Percentiles rank a stretch among this genome's conserved stretches.
Conservation (phyloP, 768 basidiomycete species). For the Daedalea quercina region DNA sequence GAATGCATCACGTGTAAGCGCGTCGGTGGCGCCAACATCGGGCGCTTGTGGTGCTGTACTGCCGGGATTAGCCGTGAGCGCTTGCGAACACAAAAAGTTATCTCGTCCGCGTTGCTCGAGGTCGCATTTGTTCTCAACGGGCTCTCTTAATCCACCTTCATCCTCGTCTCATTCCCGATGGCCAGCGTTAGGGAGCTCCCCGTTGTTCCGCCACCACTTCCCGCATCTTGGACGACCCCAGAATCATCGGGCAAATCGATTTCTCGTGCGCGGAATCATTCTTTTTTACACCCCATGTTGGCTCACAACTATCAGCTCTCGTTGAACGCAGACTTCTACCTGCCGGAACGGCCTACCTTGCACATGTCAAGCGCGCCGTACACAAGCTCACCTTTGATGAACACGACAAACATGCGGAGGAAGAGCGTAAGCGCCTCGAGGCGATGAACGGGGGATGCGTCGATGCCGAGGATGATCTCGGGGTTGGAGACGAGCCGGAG, state of each 20-base stretch:
- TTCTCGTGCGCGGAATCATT: slow-evolving; percentile 21
- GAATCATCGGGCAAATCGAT: slow-evolving; percentile 27
- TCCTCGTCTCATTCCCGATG: slow-evolving; percentile 11
- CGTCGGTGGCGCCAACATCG: too few relatives aligned
- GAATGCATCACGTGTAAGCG: too few relatives aligned
- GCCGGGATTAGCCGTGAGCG: too few relatives aligned
- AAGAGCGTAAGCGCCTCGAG: slow-evolving; percentile 44
- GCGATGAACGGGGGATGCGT: slow-evolving; percentile 40
- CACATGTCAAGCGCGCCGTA: slow-evolving; percentile 68
- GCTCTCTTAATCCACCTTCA: too few relatives aligned
- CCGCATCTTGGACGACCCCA: slow-evolving; percentile 38
- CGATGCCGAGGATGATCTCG: slow-evolving; percentile 73
- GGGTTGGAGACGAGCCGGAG: slow-evolving; percentile 90
- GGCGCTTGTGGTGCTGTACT: too few relatives aligned
- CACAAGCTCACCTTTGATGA: slow-evolving; percentile 77
- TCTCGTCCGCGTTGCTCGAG: too few relatives aligned
- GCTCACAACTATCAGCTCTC: slow-evolving; percentile 24
- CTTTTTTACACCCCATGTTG: neutral
- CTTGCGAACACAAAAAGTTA: too few relatives aligned
- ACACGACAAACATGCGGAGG: slow-evolving; percentile 62
- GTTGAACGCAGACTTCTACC: slow-evolving; percentile 59
- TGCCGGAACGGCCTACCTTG: slow-evolving; percentile 83
- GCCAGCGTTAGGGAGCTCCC: slow-evolving; percentile 28
- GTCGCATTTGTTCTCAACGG: neutral
- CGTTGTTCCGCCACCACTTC: slow-evolving; percentile 36